Percentiles rank a stretch among this genome's conserved stretches.
Conservation (phyloP, 768 basidiomycete genomes). For the Strobilomyces confusus region DNA sequence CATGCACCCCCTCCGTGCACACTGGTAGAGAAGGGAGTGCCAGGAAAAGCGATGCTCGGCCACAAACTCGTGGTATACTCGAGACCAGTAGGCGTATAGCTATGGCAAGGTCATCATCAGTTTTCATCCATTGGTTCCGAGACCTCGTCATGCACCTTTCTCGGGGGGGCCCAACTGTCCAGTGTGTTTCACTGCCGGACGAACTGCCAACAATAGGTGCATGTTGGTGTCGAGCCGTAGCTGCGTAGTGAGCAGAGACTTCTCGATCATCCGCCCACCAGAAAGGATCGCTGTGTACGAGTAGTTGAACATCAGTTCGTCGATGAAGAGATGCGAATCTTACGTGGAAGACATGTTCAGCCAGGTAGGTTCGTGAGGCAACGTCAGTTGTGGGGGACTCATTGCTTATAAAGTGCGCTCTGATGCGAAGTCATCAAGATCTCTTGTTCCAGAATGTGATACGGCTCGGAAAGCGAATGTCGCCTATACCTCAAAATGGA, state of each 20-base stretch:
- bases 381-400: background rate
- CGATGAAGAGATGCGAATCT: background rate
- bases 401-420: constrained; percentile 8
- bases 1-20: background rate
- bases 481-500: constrained; percentile 7
- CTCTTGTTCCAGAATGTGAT: constrained; percentile 6
- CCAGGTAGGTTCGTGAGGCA: background rate
- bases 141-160: constrained; percentile 13
- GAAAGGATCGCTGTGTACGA: background rate
- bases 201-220: background rate
- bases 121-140: background rate
- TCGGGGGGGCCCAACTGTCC: background rate
- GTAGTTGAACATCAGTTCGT: background rate
- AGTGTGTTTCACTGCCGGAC: background rate
- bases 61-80: background rate
- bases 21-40: background rate
- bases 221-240: constrained; percentile 4
- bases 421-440: background rate
- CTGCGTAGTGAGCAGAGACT: background rate
- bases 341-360: constrained; percentile 13
- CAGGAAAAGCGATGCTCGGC: background rate
- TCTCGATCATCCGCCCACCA: background rate
- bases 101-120: background rate
- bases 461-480: constrained; percentile 7
- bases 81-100: background rate